Percentiles rank a stretch among this genome's conserved stretches.
Conservation (phyloP, 2,329 filamentous ascomycete species). For the Talaromyces verruculosus region DNA sequence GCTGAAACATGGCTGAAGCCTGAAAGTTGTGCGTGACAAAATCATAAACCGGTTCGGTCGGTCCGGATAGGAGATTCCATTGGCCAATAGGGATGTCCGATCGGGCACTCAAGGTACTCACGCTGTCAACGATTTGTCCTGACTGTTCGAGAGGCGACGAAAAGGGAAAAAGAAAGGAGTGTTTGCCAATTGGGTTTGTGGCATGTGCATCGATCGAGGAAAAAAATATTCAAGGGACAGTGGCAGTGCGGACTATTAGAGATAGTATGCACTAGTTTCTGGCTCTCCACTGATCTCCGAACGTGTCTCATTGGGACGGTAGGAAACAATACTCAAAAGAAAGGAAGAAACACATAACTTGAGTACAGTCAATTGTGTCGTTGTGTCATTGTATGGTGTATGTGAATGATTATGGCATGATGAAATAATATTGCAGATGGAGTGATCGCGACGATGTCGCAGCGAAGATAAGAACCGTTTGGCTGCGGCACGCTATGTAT, state of each 20-base stretch:
- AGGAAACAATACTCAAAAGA: neutral
- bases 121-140: neutral
- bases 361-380: neutral
- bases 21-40: neutral
- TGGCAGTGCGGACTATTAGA: slow-evolving; percentile 4
- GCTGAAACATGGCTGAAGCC: slow-evolving; percentile 5
- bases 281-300: slow-evolving; percentile 4
- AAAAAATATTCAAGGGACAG: neutral
- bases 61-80: neutral
- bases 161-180: neutral
- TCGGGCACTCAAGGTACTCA: neutral
- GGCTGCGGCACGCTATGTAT: slow-evolving; percentile 1
- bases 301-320: neutral
- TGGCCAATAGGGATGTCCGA: neutral
- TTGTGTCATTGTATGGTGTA: neutral
- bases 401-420: neutral
- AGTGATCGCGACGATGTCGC: neutral
- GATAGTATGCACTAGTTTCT: neutral
- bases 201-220: neutral
- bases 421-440: neutral
- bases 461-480: neutral
- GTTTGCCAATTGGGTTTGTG: neutral
- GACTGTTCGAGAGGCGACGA: neutral
- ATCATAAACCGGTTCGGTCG: neutral
- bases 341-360: neutral